These are phyloP conservation scores for Rhazya stricta DNA, from an alignment of 257 asterid species.

Conservation along the genomic window DNA sequence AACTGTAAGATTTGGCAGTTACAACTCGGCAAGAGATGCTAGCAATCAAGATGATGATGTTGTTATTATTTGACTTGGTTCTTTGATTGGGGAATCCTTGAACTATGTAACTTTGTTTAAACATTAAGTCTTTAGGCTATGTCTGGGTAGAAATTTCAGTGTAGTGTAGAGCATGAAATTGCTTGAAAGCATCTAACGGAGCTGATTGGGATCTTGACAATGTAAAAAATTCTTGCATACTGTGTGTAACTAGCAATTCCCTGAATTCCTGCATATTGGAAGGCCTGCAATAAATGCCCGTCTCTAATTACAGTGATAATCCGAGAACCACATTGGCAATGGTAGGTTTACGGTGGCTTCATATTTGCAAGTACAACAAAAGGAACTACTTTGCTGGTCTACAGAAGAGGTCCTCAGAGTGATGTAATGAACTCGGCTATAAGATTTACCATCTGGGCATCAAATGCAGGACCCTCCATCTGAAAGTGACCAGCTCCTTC, in stretches of 20 bases:
- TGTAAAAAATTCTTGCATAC: conserved; percentile 7
- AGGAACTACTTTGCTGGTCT: background rate
- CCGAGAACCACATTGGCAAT: background rate
- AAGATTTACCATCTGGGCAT: conserved; percentile 56
- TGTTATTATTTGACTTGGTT: conserved; percentile 21
- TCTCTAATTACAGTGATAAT: background rate
- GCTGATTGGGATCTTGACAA: background rate
- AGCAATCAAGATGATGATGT: conserved; percentile 30
- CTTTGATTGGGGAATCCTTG: background rate
- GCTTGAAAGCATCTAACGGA: background rate
- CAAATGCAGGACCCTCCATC: conserved; percentile 81
- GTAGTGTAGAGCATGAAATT: background rate
- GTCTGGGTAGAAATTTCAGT: background rate
- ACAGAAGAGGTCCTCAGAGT: conserved; percentile 19
- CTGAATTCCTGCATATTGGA: background rate
- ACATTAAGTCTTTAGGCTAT: background rate
- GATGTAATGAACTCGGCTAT: conserved; percentile 43
- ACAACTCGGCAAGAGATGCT: conserved; percentile 31
- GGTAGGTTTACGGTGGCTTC: background rate
- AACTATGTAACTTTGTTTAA: background rate
- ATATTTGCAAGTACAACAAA: background rate
- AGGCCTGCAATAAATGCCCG: too few species aligned
- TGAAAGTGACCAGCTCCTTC: conserved; percentile 78
- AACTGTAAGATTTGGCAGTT: conserved; percentile 28
- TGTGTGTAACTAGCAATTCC: background rate